Evolutionary conservation across 2,329 filamentous ascomycete genomes (phyloP), one percentile per base, ranked within the genome.

Genomic region (Fusarium sp.): DNA sequence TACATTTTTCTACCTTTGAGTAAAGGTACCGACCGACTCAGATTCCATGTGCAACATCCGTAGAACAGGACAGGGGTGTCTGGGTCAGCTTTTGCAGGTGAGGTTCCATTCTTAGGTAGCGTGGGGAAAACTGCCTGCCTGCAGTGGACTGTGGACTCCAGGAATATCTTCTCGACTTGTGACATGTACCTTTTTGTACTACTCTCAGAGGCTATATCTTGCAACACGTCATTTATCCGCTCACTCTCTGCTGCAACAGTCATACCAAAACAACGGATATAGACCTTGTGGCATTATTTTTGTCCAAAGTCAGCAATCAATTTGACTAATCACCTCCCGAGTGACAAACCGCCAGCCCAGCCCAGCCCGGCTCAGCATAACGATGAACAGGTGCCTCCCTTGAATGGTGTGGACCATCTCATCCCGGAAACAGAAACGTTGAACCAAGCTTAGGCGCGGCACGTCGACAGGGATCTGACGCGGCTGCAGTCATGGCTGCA

Each of bases 381-480:
- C 15, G 27, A 55, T 45, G 50, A 27, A 60, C 38, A 38, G 32
- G 46, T 18, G 42, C 55, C 67, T 64, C 72, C 50, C 50, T 67
- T 60, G 60, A 59, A 53, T 23, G 50, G 55, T 67, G 57, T 62
- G 70, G 59, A 35, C 72, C 67, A 55, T 69, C 64, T 71, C 48
- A 53, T 66, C 74, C 69, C 50, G 65, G 61, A 72, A 70, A 70
- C 62, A 73, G 63, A 74, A 67, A 77, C 75, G 75, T 77, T 76
- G 75, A 76, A 76, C 75, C 73, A 76, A 76, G 72, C 75, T 76
- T 76, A 76, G 75, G 52, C 75, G 75, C 75, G 75, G 70, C 64
- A 76, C 75, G 55, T 71, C 65, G 73, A 74, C 75, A 76, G 67
- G 75, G 75, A 68, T 76, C 66, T 70, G 70, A 64, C 70, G 72